Base-by-base conservation (phyloP, 1,139 yeast species). In the Meyerozyma smithsonii region DNA sequence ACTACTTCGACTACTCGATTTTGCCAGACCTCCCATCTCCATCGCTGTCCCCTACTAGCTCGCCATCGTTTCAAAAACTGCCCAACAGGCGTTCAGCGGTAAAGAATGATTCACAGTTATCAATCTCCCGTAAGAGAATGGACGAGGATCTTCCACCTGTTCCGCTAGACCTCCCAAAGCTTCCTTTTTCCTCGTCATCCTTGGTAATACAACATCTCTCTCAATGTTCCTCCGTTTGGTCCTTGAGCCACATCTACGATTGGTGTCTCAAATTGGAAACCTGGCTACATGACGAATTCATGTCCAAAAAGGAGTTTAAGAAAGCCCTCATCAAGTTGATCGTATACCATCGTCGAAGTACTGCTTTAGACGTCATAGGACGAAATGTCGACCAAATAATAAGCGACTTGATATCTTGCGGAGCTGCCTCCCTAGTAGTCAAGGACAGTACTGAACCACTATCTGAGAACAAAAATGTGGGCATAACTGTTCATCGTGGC, bases 351-450 rank as follows among this genome's bases (percentile, higher is more conserved):
- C 61, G 72, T 36, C 70, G 79, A 5, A 74, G 74, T 35, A 59
- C 79, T 18, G 77, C 79, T 12, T 62, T 75, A 51, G 79, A 78
- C 36, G 63, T 77, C 24, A 74, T 85, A 19, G 82, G 81, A 14
- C 69, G 72, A 34, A 63, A 79, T 36, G 79, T 84, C 1, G 75
- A 70, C 28, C 73, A 70, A 35, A 73, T 79, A 2, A 55, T 84
- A 19, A 60, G 62, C 7, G 66, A 81, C 0, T 62, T 84, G 21
- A 54, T 69, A 8, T 47, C 45, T 1, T 68, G 64, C 33, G 72
- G 72, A 6, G 84, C 82, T 2, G 61, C 82, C 6, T 54, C 62
- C 10, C 58, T 30, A 14, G 23, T 10, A n/a, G 21, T 11, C 20
- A 20, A 18, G 3, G 26, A 14, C 7, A 26, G 12, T 15, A 8